Evolutionary conservation across 805 yeast species (phyloP), one percentile per base, ranked within the genome.

Genomic region (Lachancea fermentati): DNA sequence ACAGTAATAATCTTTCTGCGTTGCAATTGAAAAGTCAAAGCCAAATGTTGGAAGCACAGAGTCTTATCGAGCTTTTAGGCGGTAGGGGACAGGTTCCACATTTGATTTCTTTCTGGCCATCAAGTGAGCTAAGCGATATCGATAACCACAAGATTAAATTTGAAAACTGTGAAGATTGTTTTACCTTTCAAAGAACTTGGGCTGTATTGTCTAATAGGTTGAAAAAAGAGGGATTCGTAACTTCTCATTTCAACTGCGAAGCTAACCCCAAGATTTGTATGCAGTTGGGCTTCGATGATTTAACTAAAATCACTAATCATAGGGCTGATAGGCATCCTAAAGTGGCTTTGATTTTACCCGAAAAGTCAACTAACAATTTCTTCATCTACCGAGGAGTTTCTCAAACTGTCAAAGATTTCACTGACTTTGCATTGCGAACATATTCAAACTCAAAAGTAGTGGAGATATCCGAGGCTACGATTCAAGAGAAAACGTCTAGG

Each of bases 51-150:
- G 57, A 64, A 22, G 63, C 71, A 1, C 68, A 66, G 37, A 65
- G 69, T 11, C 53, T 81, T 50, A 42, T 78, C 33, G 58, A 67
- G 11, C 49, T 79, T 4, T 62, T 81, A 7, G 73, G 73, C 0
- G 85, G 86, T 1, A 52, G 53, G 7, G 66, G 71, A 13, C 55
- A 60, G 1, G 61, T 63, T 19, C 85, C 91, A 2, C 60, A 67
- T 39, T 62, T 84, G 46, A 68, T 84, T 3, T 72, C 84, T 12
- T 78, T 84, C 44, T 82, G 83, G 76, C 88, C 89, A 2, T 61
- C 78, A 2, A 58, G 69, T 4, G 67, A 69, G 34, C 58, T 71
- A 19, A 47, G 54, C 2, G 63, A 60, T 30, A 58, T 69, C 25
- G 63, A 65, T 37, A 51, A 47, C 5, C 14, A 13, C 16, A 43